phyloP scores from a whole-genome alignment of 768 basidiomycete species.

The Rhodocollybia butyracea region DNA sequence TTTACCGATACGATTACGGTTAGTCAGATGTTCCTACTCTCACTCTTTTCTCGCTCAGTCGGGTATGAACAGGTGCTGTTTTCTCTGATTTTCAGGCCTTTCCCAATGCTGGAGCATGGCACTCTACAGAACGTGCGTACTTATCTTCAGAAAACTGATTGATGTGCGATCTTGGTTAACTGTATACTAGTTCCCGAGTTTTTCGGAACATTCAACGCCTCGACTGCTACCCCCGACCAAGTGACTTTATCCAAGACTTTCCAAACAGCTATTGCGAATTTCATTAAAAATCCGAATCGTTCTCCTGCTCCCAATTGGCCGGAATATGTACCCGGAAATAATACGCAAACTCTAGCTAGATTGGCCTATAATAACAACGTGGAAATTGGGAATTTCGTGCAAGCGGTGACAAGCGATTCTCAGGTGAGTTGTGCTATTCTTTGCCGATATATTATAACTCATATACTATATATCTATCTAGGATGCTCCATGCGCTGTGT shows the following conservation, averaged over 20 bases:
- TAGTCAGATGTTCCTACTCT: not conserved
- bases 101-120: slow-evolving; percentile 20
- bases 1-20: slow-evolving; percentile 18
- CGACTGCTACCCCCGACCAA: slow-evolving; percentile 19
- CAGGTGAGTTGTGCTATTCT: not conserved
- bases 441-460: not conserved
- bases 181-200: slow-evolving; percentile 14
- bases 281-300: slow-evolving; percentile 14
- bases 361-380: slow-evolving; percentile 19
- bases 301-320: slow-evolving; percentile 17
- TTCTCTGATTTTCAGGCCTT: slow-evolving; percentile 20
- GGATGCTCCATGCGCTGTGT: not conserved
- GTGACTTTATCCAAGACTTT: slow-evolving; percentile 19
- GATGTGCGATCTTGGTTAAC: not conserved
- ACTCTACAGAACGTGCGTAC: slow-evolving; percentile 18
- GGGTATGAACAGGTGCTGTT: slow-evolving; percentile 8
- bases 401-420: slow-evolving; percentile 10
- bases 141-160: too few relatives aligned
- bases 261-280: slow-evolving; percentile 16
- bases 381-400: slow-evolving; percentile 13
- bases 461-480: not conserved
- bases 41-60: too few relatives aligned
- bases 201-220: slow-evolving; percentile 24
- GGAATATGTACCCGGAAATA: slow-evolving; percentile 11
- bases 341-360: slow-evolving; percentile 15